Base-by-base conservation (phyloP, 805 yeast species). In the Cyberlindnera suaveolens region DNA sequence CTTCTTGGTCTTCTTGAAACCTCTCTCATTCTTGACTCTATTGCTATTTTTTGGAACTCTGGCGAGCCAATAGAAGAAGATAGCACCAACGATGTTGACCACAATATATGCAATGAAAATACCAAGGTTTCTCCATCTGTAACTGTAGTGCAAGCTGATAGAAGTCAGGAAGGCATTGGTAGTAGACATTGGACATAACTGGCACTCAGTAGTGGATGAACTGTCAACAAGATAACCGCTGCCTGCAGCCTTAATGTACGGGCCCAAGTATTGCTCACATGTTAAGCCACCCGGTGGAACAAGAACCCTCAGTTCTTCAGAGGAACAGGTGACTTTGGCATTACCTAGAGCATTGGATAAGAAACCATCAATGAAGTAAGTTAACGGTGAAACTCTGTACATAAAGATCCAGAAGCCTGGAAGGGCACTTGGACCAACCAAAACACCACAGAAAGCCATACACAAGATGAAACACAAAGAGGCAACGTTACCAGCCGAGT, bases 341-440 rank as follows among this genome's bases (percentile, higher is more conserved):
- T 71, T 71, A 37, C 80, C 82, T 50, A 81, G 63, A 49, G 80
- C 85, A 41, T 78, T 63, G 44, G 82, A 59, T 52, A 77, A 61
- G 29, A 18, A 38, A 36, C 78, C 80, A 16, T 70, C 65, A 41
- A 84, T 66, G 65, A 82, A 71, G 53, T 83, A 85, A 1, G 88
- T 80, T 49, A 82, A 66, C 15, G 93, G 91, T 19, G 82, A 77
- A n/a, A 70, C 74, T 58, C 89, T 70, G 70, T 82, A 84, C 87
- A 84, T 80, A 70, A 82, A 84, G 36, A 74, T 67, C 89, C 90
- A 81, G 70, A 85, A 85, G n/a, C 87, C 78, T 29, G 85, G 84
- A 67, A 81, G 58, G 30, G 62, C 66, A 16, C 67, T 66, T 47
- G 78, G 74, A 20, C 76, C 66, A 14, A 75, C 78, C 66, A 85